Evolutionary conservation across 192 early-diverging fungal genomes (phyloP).

Genomic region (Backusella westeae): DNA sequence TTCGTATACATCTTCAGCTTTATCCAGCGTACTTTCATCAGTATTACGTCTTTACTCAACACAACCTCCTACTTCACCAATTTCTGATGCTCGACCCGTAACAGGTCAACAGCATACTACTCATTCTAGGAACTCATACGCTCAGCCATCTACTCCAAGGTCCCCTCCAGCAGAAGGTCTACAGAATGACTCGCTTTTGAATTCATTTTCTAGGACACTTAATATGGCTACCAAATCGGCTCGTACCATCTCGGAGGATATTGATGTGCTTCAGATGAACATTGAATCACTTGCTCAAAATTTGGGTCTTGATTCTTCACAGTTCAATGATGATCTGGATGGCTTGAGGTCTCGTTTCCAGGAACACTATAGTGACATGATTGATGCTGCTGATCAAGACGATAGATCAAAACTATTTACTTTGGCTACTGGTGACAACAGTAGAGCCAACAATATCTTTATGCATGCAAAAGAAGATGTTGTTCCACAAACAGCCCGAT

Average conservation of each 20-base stretch:
- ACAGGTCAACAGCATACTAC: not conserved
- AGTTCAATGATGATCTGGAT: constrained; percentile 23
- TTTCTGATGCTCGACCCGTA: not conserved
- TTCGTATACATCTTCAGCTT: not conserved
- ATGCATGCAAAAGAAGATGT: not conserved
- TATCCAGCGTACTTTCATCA: constrained; percentile 11
- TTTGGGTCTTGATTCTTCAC: constrained; percentile 21
- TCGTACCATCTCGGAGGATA: constrained; percentile 24
- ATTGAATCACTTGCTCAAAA: constrained; percentile 22
- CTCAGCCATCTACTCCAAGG: not conserved
- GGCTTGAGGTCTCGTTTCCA: not conserved
- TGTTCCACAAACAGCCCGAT: not conserved
- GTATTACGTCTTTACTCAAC: constrained; percentile 9
- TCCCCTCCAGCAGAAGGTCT: not conserved
- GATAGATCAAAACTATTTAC: not conserved
- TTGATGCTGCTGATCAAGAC: not conserved
- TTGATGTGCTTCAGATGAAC: constrained; percentile 21
- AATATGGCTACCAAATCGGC: constrained; percentile 25
- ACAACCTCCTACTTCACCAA: not conserved
- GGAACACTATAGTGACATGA: constrained; percentile 12
- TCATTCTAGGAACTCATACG: not conserved
- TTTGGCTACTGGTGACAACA: not conserved
- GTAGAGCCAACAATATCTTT: not conserved
- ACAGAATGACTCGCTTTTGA: not conserved
- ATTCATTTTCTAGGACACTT: constrained; percentile 17